phyloP scores from a whole-genome alignment of 2,329 filamentous ascomycete genomes.

The Scorias spongiosa region DNA sequence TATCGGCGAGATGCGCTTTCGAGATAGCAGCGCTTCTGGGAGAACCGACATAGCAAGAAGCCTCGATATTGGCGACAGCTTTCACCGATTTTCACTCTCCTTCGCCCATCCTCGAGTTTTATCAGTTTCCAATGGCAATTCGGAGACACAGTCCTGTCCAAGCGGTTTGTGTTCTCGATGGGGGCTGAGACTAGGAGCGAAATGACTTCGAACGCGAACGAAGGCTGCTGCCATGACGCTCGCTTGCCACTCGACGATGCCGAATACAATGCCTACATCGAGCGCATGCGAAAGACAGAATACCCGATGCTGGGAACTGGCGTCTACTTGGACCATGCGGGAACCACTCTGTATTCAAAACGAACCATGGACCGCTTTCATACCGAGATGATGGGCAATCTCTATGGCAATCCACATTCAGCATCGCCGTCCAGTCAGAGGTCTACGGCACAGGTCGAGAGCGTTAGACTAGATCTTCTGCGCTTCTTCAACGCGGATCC shows the following conservation, averaged over 20 bases:
- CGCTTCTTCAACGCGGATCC: constrained; percentile 71
- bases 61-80: no score
- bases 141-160: background rate
- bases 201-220: background rate
- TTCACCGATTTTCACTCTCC: no score
- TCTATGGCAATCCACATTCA: constrained; percentile 89
- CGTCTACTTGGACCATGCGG: constrained; percentile 80
- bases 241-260: background rate
- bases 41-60: no score
- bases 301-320: constrained; percentile 27
- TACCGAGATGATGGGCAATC: constrained; percentile 56
- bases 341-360: constrained; percentile 54
- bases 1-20: background rate
- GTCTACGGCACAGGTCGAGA: constrained; percentile 53
- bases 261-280: constrained; percentile 27
- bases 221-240: background rate
- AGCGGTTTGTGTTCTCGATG: background rate
- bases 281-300: constrained; percentile 30
- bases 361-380: constrained; percentile 69
- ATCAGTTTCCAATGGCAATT: background rate
- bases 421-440: constrained; percentile 65
- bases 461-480: constrained; percentile 55
- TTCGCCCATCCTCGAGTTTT: background rate
- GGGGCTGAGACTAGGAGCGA: background rate
- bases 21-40: background rate